phyloP scores from a whole-genome alignment of 768 basidiomycete species.

The Pleurotus giganteus region DNA sequence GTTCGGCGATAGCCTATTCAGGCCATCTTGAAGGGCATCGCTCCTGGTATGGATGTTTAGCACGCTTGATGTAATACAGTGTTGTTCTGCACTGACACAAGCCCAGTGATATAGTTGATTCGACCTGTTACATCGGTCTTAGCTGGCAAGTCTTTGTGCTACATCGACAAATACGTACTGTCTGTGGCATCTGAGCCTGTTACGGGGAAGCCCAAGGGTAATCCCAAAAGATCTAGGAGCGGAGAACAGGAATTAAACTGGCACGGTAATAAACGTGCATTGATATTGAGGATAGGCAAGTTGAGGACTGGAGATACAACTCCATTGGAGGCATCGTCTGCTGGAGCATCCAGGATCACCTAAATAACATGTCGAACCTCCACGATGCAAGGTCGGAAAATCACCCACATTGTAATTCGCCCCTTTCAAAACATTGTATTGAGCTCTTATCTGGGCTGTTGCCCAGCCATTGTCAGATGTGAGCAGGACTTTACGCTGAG shows the following conservation, averaged over 20 bases:
- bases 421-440: conserved; percentile 6
- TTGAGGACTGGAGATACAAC: neutral
- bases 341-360: conserved; percentile 5
- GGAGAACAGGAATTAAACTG: conserved; percentile 7
- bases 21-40: conserved; percentile 21
- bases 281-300: neutral
- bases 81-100: neutral
- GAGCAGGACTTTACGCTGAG: conserved; percentile 3
- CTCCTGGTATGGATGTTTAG: neutral
- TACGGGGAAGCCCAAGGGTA: conserved; percentile 1
- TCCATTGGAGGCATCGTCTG: conserved; percentile 2
- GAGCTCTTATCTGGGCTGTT: conserved; percentile 4
- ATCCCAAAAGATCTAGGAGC: conserved; percentile 1
- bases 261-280: conserved; percentile 5
- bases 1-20: conserved; percentile 30
- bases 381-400: neutral
- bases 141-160: neutral
- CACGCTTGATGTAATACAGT: neutral
- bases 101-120: conserved; percentile 15
- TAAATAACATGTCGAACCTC: neutral
- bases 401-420: conserved; percentile 4
- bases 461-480: conserved; percentile 7
- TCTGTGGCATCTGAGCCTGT: conserved; percentile 4
- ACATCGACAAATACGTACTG: neutral
- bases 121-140: conserved; percentile 12